Base-by-base conservation (phyloP, 106 monocot genomes). In the Acanthochlamys bracteata region DNA sequence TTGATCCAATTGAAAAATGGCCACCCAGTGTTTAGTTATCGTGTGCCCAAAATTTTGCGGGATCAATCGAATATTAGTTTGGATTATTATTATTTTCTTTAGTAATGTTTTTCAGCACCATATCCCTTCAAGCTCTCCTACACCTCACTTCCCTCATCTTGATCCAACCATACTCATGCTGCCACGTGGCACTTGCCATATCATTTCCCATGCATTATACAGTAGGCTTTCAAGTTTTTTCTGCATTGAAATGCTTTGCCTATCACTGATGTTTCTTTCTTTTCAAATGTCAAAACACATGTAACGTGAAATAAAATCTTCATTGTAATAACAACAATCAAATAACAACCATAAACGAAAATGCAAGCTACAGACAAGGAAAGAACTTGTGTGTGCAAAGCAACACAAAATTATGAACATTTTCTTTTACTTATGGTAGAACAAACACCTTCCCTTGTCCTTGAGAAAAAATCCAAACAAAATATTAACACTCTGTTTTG, bases 141-240 rank as follows among this genome's bases (percentile, higher is more conserved):
- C 74, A 74, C 55, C 57, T 60, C 92, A 82, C 77, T 17, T 70
- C 46, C 87, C 88, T 88, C 79, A 92, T 92, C 92, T 61, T 19
- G 63, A 84, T 22, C 56, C 73, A 55, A 46, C 88, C 88, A 88
- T 62, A 25, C 74, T 42, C 43, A 10, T n/a, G 6, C 14, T 68
- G 88, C 84, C 92, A 88, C 26, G 67, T 88, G 88, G 73, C 74
- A 70, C 49, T 49, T 6, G n/a, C 74, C 92, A 88, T 88, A 92
- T 92, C 92, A 68, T 51, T 7, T 60, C 62, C 52, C 56, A 69
- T 74, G 55, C 24, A 79, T 75, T 69, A 24, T 41, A 86, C 53
- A 75, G 84, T 84, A 92, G 75, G 79, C 88, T 79, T 84, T 80
- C 45, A 67, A 27, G 40, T 19, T 55, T 41, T n/a, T n/a, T 33